Percentiles rank a stretch among this genome's conserved stretches.
Evolutionary conservation across 2,329 filamentous ascomycete species (phyloP).

Genomic region (Ophiocordyceps camponoti-rufipedis): DNA sequence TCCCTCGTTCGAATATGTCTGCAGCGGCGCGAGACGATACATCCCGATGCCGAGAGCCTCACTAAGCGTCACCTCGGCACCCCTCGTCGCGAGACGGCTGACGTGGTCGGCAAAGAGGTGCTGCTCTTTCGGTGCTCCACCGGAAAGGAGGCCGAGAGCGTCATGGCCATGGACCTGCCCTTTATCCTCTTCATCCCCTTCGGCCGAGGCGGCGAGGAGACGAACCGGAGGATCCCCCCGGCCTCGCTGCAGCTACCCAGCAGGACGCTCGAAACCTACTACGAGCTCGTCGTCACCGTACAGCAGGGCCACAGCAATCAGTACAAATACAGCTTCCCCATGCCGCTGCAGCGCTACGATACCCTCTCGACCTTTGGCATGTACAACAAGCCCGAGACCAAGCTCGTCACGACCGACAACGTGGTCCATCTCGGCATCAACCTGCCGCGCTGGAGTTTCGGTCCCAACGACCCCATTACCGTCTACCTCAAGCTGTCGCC

Average conservation of each 20-base stretch:
- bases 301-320: conserved; percentile 79
- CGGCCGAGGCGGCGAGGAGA: conserved; percentile 77
- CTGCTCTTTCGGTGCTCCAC: conserved; percentile 73
- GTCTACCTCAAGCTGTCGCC: conserved; percentile 91
- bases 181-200: conserved; percentile 97
- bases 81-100: conserved; percentile 74
- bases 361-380: conserved; percentile 96
- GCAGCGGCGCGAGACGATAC: conserved; percentile 86
- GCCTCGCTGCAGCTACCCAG: conserved; percentile 80
- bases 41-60: conserved; percentile 86
- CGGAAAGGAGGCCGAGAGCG: conserved; percentile 70
- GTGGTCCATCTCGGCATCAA: conserved; percentile 83
- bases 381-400: conserved; percentile 92
- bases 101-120: conserved; percentile 92
- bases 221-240: conserved; percentile 75
- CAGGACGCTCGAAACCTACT: conserved; percentile 90
- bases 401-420: conserved; percentile 73
- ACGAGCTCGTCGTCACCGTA: conserved; percentile 89
- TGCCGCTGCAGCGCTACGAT: conserved; percentile 85
- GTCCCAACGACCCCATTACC: conserved; percentile 76
- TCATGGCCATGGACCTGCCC: conserved; percentile 90
- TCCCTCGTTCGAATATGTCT: conserved; percentile 90
- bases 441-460: conserved; percentile 89
- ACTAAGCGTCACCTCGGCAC: conserved; percentile 83
- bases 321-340: conserved; percentile 79